Percentiles rank a stretch among this genome's conserved stretches.
These are phyloP conservation scores for Boletus reticuloceps DNA, from an alignment of 768 basidiomycete species.

Conservation along the genomic window DNA sequence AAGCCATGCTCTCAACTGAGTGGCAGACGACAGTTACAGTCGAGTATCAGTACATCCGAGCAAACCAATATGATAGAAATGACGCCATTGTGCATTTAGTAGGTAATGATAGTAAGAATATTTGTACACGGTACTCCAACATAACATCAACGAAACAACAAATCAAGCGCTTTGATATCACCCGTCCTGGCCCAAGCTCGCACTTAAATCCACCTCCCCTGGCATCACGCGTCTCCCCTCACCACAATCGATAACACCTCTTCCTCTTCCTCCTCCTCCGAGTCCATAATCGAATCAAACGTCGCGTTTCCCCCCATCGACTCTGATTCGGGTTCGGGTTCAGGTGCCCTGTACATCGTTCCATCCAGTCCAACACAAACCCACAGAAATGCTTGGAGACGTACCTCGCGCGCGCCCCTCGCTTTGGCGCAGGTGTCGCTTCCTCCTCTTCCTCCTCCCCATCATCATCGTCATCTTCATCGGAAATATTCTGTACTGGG, in stretches of 20 bases:
- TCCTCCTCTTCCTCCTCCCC: constrained; percentile 43
- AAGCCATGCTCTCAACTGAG: too few species aligned
- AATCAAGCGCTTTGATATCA: too few species aligned
- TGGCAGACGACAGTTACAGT: too few species aligned
- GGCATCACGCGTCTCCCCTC: not conserved
- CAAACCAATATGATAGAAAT: too few species aligned
- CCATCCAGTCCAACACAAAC: not conserved
- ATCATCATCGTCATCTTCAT: not conserved
- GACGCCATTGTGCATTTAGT: too few species aligned
- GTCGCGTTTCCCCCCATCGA: constrained; percentile 15
- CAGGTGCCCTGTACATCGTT: constrained; percentile 1
- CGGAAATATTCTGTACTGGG: constrained; percentile 22
- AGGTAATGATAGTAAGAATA: too few species aligned
- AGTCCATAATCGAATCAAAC: constrained; percentile 54
- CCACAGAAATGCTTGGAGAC: not conserved
- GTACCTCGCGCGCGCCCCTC: constrained; percentile 6
- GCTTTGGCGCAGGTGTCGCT: constrained; percentile 36
- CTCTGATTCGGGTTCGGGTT: not conserved
- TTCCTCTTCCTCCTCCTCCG: constrained; percentile 46
- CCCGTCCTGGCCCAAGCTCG: too few species aligned
- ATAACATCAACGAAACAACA: too few species aligned
- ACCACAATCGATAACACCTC: constrained; percentile 40
- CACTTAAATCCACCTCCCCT: too few species aligned
- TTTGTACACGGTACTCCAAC: too few species aligned
- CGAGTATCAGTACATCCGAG: too few species aligned